Evolutionary conservation across 2,329 filamentous ascomycete species (phyloP).

Genomic region (Claviceps sp.): DNA sequence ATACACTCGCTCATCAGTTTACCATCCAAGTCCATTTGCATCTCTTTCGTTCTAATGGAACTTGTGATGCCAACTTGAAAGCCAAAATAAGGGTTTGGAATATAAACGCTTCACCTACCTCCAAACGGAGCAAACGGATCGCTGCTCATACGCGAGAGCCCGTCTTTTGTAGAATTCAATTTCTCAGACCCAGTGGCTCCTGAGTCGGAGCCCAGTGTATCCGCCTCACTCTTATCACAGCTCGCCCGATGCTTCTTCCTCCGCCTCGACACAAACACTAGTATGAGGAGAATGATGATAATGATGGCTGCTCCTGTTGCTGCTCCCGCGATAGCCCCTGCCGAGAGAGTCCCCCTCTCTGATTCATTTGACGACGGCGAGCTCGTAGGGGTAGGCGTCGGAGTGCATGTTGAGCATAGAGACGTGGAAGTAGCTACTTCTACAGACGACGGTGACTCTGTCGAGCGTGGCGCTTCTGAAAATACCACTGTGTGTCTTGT

Average conservation of each 20-base stretch:
- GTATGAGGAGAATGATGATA: slow-evolving; percentile 14
- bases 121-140: slow-evolving; percentile 32
- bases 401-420: not conserved
- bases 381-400: not conserved
- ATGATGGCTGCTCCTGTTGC: slow-evolving; percentile 16
- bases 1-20: too few species aligned
- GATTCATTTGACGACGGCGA: not conserved
- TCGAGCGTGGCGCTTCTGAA: slow-evolving; percentile 14
- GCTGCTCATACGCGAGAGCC: slow-evolving; percentile 7
- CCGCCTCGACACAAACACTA: slow-evolving; percentile 10
- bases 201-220: slow-evolving; percentile 1
- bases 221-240: slow-evolving; percentile 4
- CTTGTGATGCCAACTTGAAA: too few species aligned
- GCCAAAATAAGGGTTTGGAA: not conserved
- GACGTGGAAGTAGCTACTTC: not conserved
- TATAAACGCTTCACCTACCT: slow-evolving; percentile 18
- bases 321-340: slow-evolving; percentile 21
- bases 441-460: slow-evolving; percentile 1
- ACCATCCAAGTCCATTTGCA: not conserved
- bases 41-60: not conserved
- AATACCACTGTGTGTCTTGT: slow-evolving; percentile 22
- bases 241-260: slow-evolving; percentile 7
- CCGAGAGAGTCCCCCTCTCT: slow-evolving; percentile 9
- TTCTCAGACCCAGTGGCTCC: slow-evolving; percentile 1
- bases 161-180: slow-evolving; percentile 8